Conservation (phyloP, 148 eudicot genomes). For the Silene latifolia region DNA sequence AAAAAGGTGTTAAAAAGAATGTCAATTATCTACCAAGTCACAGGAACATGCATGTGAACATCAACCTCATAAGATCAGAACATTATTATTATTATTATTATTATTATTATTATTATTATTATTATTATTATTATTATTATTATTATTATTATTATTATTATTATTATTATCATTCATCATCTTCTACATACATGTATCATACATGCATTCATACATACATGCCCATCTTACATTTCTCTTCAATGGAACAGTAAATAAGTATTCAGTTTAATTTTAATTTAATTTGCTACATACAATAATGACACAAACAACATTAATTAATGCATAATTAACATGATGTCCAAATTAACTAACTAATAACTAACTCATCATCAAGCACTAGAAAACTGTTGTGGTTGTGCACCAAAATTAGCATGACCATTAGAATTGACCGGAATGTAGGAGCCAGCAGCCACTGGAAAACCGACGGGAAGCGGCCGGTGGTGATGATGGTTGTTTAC, state of each 20-base stretch:
- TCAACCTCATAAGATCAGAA: neutral
- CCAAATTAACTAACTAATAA: neutral
- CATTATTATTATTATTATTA: neutral
- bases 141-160: neutral
- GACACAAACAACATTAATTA: neutral
- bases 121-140: too few species aligned
- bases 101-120: neutral
- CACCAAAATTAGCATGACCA: neutral
- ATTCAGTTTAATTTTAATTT: too few species aligned
- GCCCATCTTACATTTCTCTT: neutral
- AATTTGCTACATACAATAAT: neutral
- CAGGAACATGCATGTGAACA: constrained; percentile 5
- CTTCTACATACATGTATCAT: neutral
- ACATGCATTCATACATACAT: neutral
- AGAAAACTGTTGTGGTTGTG: constrained; percentile 18
- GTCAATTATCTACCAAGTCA: neutral
- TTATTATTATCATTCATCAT: neutral
- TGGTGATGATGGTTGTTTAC: constrained; percentile 15
- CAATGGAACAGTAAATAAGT: constrained; percentile 16
- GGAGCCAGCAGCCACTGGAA: constrained; percentile 33
- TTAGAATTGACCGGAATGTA: constrained; percentile 24
- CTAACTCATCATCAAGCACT: neutral
- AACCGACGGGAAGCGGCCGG: constrained; percentile 20
- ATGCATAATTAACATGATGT: neutral
- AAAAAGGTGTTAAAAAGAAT: neutral